A percentile compares a stretch with the other conserved stretches of the same genome.
Conservation (phyloP, 2,329 filamentous ascomycete genomes). For the Saccharata proteae region DNA sequence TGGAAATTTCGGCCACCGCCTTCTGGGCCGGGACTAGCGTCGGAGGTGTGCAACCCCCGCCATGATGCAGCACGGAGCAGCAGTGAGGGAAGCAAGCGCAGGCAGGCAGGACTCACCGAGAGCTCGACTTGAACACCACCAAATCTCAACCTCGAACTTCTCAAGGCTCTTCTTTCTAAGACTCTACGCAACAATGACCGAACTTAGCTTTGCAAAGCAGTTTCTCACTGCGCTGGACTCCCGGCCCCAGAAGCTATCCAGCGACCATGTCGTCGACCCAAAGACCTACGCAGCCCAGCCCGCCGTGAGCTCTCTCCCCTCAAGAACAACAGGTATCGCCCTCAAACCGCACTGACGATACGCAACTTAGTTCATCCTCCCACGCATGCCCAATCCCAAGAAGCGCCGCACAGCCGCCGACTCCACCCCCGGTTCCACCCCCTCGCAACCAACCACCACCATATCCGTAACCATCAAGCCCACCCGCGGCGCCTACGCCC, state of each 20-base stretch:
- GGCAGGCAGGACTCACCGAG: slow-evolving; percentile 1
- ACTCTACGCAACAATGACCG: slow-evolving; percentile 28
- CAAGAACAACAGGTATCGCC: slow-evolving; percentile 49
- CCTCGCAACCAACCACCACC: slow-evolving; percentile 19
- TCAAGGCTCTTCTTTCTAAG: background rate
- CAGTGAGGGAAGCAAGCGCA: background rate
- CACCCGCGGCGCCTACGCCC: slow-evolving; percentile 43
- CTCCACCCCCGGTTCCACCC: slow-evolving; percentile 10
- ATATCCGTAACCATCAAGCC: slow-evolving; percentile 57
- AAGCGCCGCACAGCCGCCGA: slow-evolving; percentile 35
- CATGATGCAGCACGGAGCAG: background rate
- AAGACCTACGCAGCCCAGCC: slow-evolving; percentile 62
- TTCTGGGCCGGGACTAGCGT: too few relatives aligned
- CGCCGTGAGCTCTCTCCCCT: slow-evolving; percentile 48
- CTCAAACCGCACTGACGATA: slow-evolving; percentile 40
- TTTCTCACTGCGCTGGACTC: slow-evolving; percentile 74
- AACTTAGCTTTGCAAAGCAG: slow-evolving; percentile 70
- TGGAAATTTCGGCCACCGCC: too few relatives aligned
- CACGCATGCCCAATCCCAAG: slow-evolving; percentile 27
- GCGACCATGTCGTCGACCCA: slow-evolving; percentile 83
- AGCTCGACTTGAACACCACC: too few relatives aligned
- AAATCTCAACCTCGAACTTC: background rate
- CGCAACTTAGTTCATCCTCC: slow-evolving; percentile 52
- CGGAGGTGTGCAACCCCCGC: too few relatives aligned
- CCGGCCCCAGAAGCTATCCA: slow-evolving; percentile 66